Base-by-base conservation (phyloP, 2,329 filamentous ascomycete genomes). In the Aureobasidium leucospermi region DNA sequence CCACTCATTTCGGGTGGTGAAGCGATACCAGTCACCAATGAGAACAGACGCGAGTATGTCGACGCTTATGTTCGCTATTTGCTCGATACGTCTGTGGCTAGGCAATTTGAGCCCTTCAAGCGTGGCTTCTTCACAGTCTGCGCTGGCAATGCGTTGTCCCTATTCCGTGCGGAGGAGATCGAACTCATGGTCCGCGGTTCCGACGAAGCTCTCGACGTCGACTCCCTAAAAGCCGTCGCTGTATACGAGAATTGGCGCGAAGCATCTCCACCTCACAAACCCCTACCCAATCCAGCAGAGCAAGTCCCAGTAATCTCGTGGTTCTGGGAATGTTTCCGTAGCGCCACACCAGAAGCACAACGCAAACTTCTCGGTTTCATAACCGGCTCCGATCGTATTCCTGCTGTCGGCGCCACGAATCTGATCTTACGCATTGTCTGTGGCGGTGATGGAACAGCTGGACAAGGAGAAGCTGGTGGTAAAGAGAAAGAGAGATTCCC, bases 51-150 rank as follows among this genome's bases (percentile, higher is more conserved):
- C 63, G 91, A 96, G 67, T 96, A 93, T 67, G 90, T 96, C 57
- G 87, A 93, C 65, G 78, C 90, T 2, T 96, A 96, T 69, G 83
- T 96, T 9, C 84, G 85, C 41, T 88, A 93, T 69, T 72, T 93
- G 9, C 83, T 96, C 10, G 90, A 96, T 67, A 85, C 81, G 6
- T 82, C 89, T 0, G 88, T 96, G 1, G 77, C 83, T 41, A 82
- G 89, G 42, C 91, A 96, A 68, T 96, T 95, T 64, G 90, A 96
- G 69, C 91, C 92, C 0, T 96, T 96, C 79, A 94, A 94, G 70
- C 84, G 91, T 58, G 92, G 92, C 0, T 96, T 96, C 73, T 96
- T 90, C 71, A 95, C 89, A 0, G 90, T 96, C 31, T 96, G 90
- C 69, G 89, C 88, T 38, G 90, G 91, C 38, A 96, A 94, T 69